Conservation (phyloP, 1,284 basidiomycete species). For the Trichosporon sp. region DNA sequence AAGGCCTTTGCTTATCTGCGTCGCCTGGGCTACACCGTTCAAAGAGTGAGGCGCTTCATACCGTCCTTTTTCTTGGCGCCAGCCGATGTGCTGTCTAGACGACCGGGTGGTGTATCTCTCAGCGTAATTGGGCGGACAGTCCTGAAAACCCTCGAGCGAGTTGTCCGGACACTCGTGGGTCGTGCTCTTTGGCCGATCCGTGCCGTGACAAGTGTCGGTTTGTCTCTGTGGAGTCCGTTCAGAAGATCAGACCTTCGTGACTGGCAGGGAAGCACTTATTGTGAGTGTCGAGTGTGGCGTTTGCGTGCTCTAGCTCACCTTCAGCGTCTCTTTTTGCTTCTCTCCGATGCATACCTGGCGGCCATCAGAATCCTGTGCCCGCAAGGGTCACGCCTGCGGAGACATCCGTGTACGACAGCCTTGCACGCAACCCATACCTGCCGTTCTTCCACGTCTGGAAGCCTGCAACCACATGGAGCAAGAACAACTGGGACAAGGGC, state of each 20-base stretch:
- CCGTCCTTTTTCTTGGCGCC: slow-evolving; percentile 29
- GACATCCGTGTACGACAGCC: slow-evolving; percentile 21
- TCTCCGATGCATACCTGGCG: slow-evolving; percentile 69
- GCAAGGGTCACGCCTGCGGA: slow-evolving; percentile 32
- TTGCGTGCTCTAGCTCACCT: neutral
- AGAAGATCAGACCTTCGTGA: slow-evolving; percentile 16
- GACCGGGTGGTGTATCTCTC: neutral
- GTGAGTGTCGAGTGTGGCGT: slow-evolving; percentile 30
- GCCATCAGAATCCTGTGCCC: slow-evolving; percentile 44
- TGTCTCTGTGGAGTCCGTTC: neutral
- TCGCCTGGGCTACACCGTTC: slow-evolving; percentile 83
- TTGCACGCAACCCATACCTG: slow-evolving; percentile 60
- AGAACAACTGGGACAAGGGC: slow-evolving; percentile 44
- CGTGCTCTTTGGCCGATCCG: neutral
- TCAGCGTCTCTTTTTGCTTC: slow-evolving; percentile 64
- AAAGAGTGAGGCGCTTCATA: slow-evolving; percentile 51
- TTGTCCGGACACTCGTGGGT: neutral
- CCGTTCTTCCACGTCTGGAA: slow-evolving; percentile 92
- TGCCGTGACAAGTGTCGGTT: neutral
- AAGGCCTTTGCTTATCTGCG: slow-evolving; percentile 89
- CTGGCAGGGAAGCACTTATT: slow-evolving; percentile 24
- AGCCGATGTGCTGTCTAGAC: neutral
- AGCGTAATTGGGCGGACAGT: neutral
- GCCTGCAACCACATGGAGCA: slow-evolving; percentile 65
- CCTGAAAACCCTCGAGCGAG: neutral